Percentiles rank a stretch among this genome's conserved stretches.
Conservation (phyloP, 257 asterid species). For the Handroanthus guayacan region DNA sequence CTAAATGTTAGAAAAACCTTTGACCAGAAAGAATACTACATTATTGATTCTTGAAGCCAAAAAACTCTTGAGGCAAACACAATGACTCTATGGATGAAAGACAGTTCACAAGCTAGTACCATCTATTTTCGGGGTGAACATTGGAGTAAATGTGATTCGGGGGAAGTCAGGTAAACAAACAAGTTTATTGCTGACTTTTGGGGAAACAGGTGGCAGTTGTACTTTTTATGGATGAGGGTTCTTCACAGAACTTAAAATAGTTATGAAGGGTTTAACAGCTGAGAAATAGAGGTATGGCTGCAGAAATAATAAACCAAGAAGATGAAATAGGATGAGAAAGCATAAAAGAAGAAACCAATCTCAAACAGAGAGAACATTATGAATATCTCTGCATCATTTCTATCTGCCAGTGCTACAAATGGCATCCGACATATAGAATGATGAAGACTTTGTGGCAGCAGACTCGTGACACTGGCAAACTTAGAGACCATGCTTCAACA, state of each 20-base stretch:
- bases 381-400: background rate
- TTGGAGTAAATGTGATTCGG: background rate
- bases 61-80: background rate
- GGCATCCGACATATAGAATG: background rate
- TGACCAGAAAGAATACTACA: slow-evolving; percentile 19
- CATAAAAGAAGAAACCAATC: background rate
- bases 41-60: slow-evolving; percentile 12
- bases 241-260: background rate
- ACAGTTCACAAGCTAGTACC: background rate
- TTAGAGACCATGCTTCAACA: background rate
- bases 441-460: background rate
- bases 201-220: background rate
- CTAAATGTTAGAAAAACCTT: background rate
- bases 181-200: background rate
- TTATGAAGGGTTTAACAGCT: background rate
- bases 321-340: slow-evolving; percentile 4
- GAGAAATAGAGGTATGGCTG: background rate
- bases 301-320: background rate
- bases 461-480: background rate
- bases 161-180: background rate
- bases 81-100: slow-evolving; percentile 11
- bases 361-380: background rate
- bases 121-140: slow-evolving; percentile 5
- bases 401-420: background rate
- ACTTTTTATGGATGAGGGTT: background rate